phyloP scores from a whole-genome alignment of 2,329 filamentous ascomycete genomes.

The Pseudogymnoascus sp. region DNA sequence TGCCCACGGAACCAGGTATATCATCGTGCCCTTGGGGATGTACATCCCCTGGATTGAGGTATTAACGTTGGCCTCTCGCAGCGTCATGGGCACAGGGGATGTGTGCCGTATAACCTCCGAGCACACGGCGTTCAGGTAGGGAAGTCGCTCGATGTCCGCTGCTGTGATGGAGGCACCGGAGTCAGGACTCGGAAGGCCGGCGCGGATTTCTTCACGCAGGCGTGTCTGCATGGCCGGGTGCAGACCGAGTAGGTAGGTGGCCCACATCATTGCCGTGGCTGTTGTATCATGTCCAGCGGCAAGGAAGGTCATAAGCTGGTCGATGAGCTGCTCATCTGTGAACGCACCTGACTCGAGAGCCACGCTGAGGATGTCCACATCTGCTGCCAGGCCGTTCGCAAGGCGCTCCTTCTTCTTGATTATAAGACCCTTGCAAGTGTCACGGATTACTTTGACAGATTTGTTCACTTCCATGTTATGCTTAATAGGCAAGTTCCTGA shows the following conservation, averaged over 20 bases:
- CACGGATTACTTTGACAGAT: constrained; percentile 52
- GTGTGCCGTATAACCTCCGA: constrained; percentile 69
- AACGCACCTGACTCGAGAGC: constrained; percentile 70
- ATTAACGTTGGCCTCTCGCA: constrained; percentile 56
- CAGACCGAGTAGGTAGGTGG: constrained; percentile 58
- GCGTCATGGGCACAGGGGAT: constrained; percentile 52
- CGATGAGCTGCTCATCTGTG: constrained; percentile 69
- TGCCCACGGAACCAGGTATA: constrained; percentile 55
- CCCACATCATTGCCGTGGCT: constrained; percentile 67
- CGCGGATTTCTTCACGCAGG: constrained; percentile 60
- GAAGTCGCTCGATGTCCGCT: constrained; percentile 59
- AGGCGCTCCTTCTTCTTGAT: constrained; percentile 56
- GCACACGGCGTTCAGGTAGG: constrained; percentile 72
- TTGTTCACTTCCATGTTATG: constrained; percentile 57
- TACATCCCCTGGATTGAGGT: constrained; percentile 56
- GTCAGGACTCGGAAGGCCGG: constrained; percentile 44
- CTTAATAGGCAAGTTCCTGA: constrained; percentile 57
- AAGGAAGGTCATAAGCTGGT: constrained; percentile 87
- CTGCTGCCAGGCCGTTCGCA: constrained; percentile 38
- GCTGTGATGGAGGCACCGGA: constrained; percentile 38
- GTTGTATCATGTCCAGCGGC: constrained; percentile 78
- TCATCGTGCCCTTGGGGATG: constrained; percentile 61
- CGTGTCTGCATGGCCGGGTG: constrained; percentile 56
- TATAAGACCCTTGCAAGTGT: constrained; percentile 61
- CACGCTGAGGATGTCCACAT: constrained; percentile 70